Percentiles rank a stretch among this genome's conserved stretches.
Conservation (phyloP, 2,329 filamentous ascomycete genomes). For the Trichoderma lentiforme region DNA sequence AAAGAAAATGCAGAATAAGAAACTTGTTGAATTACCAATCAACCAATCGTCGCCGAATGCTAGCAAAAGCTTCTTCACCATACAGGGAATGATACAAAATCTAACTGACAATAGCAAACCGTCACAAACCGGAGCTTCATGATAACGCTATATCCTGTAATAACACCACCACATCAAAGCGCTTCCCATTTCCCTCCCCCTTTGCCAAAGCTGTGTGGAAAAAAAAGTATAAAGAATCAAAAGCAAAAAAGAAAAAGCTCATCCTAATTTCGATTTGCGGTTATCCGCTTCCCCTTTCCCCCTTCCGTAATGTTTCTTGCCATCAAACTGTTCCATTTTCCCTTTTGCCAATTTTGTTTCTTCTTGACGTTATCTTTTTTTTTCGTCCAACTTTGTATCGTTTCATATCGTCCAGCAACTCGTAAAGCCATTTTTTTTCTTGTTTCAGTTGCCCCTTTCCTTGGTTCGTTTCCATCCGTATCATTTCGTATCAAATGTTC, state of each 20-base stretch:
- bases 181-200: not conserved
- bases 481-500: not conserved
- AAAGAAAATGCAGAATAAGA: not conserved
- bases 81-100: slow-evolving; percentile 9
- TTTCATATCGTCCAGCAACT: not conserved
- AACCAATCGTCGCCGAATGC: slow-evolving; percentile 11
- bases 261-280: not conserved
- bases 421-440: not conserved
- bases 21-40: not conserved
- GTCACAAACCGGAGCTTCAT: not conserved
- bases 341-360: not conserved
- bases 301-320: not conserved
- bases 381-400: not conserved
- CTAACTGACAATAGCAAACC: not conserved
- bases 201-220: not conserved
- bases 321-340: not conserved
- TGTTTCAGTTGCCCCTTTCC: not conserved
- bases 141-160: not conserved
- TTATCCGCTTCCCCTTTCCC: not conserved
- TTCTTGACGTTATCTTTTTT: not conserved
- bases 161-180: not conserved
- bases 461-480: not conserved
- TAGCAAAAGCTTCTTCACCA: not conserved
- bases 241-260: not conserved
- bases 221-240: not conserved